Evolutionary conservation across 202 grass and related monocot species (phyloP), one percentile per base, ranked within the genome.

Genomic region (Saccharum hybrid): DNA sequence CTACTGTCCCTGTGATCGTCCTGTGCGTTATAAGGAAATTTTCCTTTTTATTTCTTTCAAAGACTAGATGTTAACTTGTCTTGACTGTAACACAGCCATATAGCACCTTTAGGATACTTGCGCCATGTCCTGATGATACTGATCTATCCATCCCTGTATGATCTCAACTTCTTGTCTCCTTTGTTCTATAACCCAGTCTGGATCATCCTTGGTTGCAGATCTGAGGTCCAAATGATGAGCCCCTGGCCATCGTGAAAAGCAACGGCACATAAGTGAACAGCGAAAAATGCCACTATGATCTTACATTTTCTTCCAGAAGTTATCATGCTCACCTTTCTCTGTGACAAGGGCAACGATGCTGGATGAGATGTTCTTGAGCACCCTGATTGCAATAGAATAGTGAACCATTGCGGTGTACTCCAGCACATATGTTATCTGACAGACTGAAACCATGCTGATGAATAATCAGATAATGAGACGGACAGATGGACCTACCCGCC

Each of bases 141-240:
- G 91, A 82, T 90, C 54, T 81, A 94, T 88, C 96, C 96, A 98
- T 65, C 85, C 80, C 66, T 92, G 76, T 46, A 98, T 93, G 71
- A 92, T 96, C 21, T 90, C 72, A 77, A 98, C 76, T 87, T 98
- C 96, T 77, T 93, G 85, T 51, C 82, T 87, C 74, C 96, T 92
- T 86, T 98, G 96, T 49, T 96, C 83, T 79, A 82, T 45, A 76
- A 94, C 63, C 96, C 93, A 99, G 33, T 92, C 79, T 18, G 96
- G 96, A 66, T 99, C 96, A 71, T 92, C 88, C 56, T 96, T 86
- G 37, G 88, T 92, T 78, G 91, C 93, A 67, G 68, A 89, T 82
- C 96, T 88, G 21, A 98, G 85, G 84, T 98, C 96, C 60, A 98
- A 71, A 88, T 96, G 96, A 88, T 98, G 96, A 65, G 96, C 96